Base-by-base conservation (phyloP, 2,329 filamentous ascomycete genomes). In the Gnomoniopsis sp. region DNA sequence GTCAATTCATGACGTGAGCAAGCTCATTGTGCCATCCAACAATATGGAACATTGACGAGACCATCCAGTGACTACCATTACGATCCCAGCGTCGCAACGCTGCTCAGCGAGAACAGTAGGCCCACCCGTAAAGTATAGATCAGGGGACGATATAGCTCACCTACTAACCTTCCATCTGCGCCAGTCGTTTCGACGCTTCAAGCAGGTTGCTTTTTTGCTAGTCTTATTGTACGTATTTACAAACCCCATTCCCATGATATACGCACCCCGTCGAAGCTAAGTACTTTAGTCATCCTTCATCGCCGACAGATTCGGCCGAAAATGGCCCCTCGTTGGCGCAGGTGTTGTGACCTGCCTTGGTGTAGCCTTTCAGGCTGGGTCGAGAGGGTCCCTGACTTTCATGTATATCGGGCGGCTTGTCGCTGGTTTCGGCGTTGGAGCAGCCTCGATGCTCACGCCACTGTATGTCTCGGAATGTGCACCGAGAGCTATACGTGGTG, bases 131-230 rank as follows among this genome's bases (percentile, higher is more conserved):
- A 11, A 2, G 11, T 19, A n/a, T 47, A 15, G 30, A 12, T 6
- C 41, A 49, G 14, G 6, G 17, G 3, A 26, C 1, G 8, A 43
- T 4, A 2, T 21, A 15, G 11, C 12, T 4, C 2, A 4, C 1
- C 8, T 1, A 48, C 49, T 58, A 11, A 51, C 7, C 14, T 10
- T 11, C 23, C 22, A 59, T 44, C 4, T 10, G 12, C n/a, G 69
- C 82, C 23, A 53, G 60, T 90, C 59, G 88, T 89, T 30, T 88
- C 86, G n/a, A 87, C 84, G 0, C 79, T 90, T 11, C 87, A 90
- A 71, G 86, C 82, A 46, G 87, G 87, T 53, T 88, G 85, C 62
- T 89, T 89, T 69, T 76, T 82, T 54, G 86, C 86, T 38, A 85
- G 85, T 59, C 77, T 89, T 62, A 62, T 82, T 56, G 80, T 58